Evolutionary conservation across 1,284 basidiomycete genomes (phyloP), one percentile per base, ranked within the genome.

Genomic region (Tremellales sp.): DNA sequence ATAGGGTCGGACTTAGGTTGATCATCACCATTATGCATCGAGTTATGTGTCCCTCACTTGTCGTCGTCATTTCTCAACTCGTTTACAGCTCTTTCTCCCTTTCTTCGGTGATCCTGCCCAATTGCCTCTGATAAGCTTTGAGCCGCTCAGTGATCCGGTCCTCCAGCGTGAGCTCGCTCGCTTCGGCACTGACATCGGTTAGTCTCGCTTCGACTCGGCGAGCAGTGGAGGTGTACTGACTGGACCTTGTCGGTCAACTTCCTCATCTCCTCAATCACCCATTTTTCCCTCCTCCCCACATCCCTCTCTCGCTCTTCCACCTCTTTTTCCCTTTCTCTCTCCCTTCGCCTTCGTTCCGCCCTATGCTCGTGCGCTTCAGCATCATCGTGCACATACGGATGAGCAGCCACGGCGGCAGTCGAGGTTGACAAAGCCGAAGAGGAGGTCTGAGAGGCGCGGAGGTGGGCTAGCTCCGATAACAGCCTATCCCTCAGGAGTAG

Each of bases 231-330:
- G n/a, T 6, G 19, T 5, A 52, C 61, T 56, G 26, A 69, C 70
- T 65, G 65, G 17, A 65, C 49, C 45, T 64, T 64, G 25, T 70
- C 68, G 43, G 57, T 63, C 44, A 70, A 57, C 52, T 70, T 66
- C 48, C 65, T 59, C 61, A 72, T 68, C 46, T 65, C 65, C 27
- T 69, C 65, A 0, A 72, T 58, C 7, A 72, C 68, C 70, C 70
- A 70, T 48, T 62, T 61, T 51, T 72, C 68, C 40, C 70, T 57
- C 42, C 60, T 58, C 1, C 42, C 51, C 11, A 72, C 68, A 13
- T 66, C 60, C 21, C 52, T 52, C 51, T 72, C 70, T 44, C 70
- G 53, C 49, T 65, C 68, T 45, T 67, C 67, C 3, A 72, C 54
- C 45, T 66, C 68, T n/a, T 42, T 45, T 48, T 4, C 27, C 49